Percentiles rank a stretch among this genome's conserved stretches.
Conservation (phyloP, 257 asterid genomes). For the Jacaranda copaia region DNA sequence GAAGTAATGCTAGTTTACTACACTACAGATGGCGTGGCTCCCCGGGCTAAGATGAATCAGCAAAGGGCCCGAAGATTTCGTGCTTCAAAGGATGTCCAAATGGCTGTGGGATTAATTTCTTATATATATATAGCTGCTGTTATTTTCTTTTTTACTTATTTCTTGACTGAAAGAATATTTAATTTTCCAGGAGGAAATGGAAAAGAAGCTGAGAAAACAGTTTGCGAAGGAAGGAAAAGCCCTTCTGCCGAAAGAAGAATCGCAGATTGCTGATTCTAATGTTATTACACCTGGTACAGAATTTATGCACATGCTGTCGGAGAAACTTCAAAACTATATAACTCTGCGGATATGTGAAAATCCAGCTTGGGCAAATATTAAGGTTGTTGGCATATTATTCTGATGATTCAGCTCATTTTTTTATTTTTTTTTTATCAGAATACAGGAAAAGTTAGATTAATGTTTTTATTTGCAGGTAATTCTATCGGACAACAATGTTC, state of each 20-base stretch:
- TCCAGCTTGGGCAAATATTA: constrained; percentile 59
- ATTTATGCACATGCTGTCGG: constrained; percentile 56
- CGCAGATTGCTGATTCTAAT: constrained; percentile 61
- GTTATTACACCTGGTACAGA: constrained; percentile 71
- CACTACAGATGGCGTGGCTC: constrained; percentile 72
- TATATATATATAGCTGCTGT: background rate
- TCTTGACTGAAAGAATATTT: background rate
- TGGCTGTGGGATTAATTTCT: constrained; percentile 39
- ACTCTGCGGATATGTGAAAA: constrained; percentile 39
- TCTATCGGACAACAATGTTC: constrained; percentile 71
- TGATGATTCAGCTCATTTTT: background rate
- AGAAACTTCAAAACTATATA: constrained; percentile 49
- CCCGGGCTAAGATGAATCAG: constrained; percentile 78
- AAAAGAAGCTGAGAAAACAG: constrained; percentile 44
- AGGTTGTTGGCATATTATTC: constrained; percentile 42
- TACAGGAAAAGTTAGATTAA: too few species aligned
- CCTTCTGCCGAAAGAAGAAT: constrained; percentile 50
- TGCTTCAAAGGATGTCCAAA: constrained; percentile 50
- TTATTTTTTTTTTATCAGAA: background rate
- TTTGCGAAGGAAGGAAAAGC: constrained; percentile 55
- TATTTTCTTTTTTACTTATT: background rate
- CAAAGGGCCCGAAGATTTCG: constrained; percentile 62
- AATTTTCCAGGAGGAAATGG: constrained; percentile 52
- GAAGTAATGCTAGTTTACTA: background rate
- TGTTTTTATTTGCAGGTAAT: constrained; percentile 55